Percentiles rank a stretch among this genome's conserved stretches.
Conservation (phyloP, 352 stramenopile genomes). For the Peronosclerospora sorghi region DNA sequence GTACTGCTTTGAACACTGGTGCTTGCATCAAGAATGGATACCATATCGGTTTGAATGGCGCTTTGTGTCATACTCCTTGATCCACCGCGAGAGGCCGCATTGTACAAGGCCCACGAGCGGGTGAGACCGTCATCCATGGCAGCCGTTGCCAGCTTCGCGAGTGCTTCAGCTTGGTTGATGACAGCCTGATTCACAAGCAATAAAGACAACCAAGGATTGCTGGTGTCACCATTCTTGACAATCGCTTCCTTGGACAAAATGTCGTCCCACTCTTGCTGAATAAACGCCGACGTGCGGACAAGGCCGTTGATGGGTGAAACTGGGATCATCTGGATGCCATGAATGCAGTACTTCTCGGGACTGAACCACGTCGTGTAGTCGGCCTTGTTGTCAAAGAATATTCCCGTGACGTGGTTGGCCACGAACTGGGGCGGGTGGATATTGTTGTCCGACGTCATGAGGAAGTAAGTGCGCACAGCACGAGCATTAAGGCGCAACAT, state of each 20-base stretch:
- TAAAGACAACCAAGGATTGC: constrained; percentile 58
- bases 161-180: constrained; percentile 39
- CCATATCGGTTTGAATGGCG: no score
- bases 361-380: constrained; percentile 76
- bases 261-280: constrained; percentile 71
- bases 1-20: background rate
- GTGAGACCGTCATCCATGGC: constrained; percentile 58
- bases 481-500: constrained; percentile 65
- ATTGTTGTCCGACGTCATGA: constrained; percentile 56
- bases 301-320: constrained; percentile 66
- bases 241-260: constrained; percentile 59
- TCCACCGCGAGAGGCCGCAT: constrained; percentile 29
- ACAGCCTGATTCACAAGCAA: constrained; percentile 62
- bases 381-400: constrained; percentile 71
- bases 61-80: background rate
- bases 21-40: no score
- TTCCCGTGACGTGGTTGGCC: constrained; percentile 67
- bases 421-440: constrained; percentile 54
- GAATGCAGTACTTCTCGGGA: constrained; percentile 65
- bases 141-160: constrained; percentile 32
- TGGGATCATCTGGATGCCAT: constrained; percentile 75
- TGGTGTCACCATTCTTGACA: constrained; percentile 29
- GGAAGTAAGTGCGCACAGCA: constrained; percentile 61
- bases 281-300: constrained; percentile 44
- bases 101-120: constrained; percentile 62